These are phyloP conservation scores for Pelargonium fulgidum DNA, from an alignment of 441 rosid genomes.

Conservation along the genomic window DNA sequence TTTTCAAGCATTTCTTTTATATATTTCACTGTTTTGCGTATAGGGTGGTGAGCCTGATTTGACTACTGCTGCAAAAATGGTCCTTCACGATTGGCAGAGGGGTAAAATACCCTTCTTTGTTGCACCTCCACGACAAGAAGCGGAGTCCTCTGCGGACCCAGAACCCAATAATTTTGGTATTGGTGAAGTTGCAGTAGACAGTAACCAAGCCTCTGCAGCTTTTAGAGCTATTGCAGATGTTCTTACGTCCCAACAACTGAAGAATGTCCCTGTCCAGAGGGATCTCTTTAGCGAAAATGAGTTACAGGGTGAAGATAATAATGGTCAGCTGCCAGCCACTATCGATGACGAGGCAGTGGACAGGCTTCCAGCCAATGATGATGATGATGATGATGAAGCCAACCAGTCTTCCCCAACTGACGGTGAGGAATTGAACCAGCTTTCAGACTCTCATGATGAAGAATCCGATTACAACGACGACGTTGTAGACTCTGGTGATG, in stretches of 20 bases:
- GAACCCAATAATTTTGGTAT: constrained; percentile 32
- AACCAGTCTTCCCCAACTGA: background rate
- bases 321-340: constrained; percentile 12
- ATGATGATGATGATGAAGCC: background rate
- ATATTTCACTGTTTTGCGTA: constrained; percentile 3
- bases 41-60: constrained; percentile 93
- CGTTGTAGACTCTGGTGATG: too few species aligned
- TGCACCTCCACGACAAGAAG: constrained; percentile 55
- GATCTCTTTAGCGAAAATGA: constrained; percentile 66
- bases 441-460: constrained; percentile 18
- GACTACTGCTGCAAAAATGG: constrained; percentile 83
- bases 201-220: constrained; percentile 52
- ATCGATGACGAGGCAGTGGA: constrained; percentile 19
- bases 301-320: constrained; percentile 34
- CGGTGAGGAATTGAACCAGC: constrained; percentile 2
- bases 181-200: constrained; percentile 43
- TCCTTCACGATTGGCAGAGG: constrained; percentile 98
- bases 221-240: constrained; percentile 70
- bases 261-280: constrained; percentile 67
- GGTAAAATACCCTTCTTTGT: constrained; percentile 86
- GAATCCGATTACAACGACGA: background rate
- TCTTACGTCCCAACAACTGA: constrained; percentile 69
- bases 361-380: background rate
- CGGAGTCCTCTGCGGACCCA: constrained; percentile 16
- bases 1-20: background rate